These are phyloP conservation scores for Crucibulum laeve DNA, from an alignment of 768 basidiomycete species.

Conservation along the genomic window DNA sequence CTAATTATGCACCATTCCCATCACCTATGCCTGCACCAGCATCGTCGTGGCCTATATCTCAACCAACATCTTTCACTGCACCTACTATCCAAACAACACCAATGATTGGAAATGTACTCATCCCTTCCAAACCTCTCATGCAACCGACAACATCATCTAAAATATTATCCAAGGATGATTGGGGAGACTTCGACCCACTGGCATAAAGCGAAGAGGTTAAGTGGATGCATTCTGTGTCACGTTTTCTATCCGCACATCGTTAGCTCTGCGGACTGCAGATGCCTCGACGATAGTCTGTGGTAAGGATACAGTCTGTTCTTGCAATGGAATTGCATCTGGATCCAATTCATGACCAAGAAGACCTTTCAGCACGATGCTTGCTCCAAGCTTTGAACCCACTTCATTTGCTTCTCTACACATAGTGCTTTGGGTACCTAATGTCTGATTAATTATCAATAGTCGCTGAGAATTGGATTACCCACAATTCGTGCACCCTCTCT, in stretches of 20 bases:
- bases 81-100: constrained; percentile 14
- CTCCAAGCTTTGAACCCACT: constrained; percentile 77
- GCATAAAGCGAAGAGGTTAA: constrained; percentile 25
- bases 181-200: constrained; percentile 83
- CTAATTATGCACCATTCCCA: too few relatives aligned
- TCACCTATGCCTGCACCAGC: too few relatives aligned
- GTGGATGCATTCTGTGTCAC: constrained; percentile 7
- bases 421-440: constrained; percentile 60
- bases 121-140: constrained; percentile 62
- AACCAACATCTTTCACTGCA: neutral
- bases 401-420: constrained; percentile 67
- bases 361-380: constrained; percentile 57
- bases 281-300: constrained; percentile 55
- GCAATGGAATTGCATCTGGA: constrained; percentile 28
- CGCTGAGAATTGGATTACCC: constrained; percentile 11
- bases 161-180: constrained; percentile 58
- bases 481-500: constrained; percentile 72
- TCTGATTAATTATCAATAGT: neutral
- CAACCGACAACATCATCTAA: constrained; percentile 33
- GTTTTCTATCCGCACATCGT: constrained; percentile 44
- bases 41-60: neutral
- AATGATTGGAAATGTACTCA: constrained; percentile 43
- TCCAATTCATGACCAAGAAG: constrained; percentile 47
- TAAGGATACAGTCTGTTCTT: constrained; percentile 20
- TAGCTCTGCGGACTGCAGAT: constrained; percentile 35